Conservation (phyloP, 305 asterid genomes). For the Solanum chacoense region DNA sequence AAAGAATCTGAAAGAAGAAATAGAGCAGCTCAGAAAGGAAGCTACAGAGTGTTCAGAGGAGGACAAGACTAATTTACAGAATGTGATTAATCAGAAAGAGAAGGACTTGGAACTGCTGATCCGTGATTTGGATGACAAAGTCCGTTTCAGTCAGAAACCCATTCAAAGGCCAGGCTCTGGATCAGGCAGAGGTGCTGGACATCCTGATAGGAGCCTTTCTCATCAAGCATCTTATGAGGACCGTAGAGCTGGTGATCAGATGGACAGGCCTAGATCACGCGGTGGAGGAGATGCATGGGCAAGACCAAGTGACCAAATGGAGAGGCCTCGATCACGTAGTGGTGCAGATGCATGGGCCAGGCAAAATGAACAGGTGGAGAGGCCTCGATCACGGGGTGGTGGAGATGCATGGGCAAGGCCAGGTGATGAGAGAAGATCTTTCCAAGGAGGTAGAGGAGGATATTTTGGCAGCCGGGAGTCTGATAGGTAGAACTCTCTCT, state of each 20-base stretch:
- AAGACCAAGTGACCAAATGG: conserved; percentile 10
- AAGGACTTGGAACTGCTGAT: conserved; percentile 52
- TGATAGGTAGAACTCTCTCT: conserved; percentile 48
- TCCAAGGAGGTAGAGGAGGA: conserved; percentile 74
- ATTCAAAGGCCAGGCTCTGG: conserved; percentile 78
- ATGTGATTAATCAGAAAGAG: conserved; percentile 50
- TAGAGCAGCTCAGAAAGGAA: conserved; percentile 53
- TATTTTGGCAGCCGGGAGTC: conserved; percentile 56
- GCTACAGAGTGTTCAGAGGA: conserved; percentile 34
- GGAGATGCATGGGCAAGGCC: conserved; percentile 49
- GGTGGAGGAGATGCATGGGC: conserved; percentile 45
- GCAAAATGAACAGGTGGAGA: conserved; percentile 4
- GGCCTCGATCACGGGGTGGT: conserved; percentile 10
- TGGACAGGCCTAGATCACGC: conserved; percentile 76
- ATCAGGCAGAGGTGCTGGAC: conserved; percentile 39
- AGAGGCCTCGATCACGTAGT: conserved; percentile 9
- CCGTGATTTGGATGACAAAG: conserved; percentile 70
- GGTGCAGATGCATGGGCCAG: conserved; percentile 7
- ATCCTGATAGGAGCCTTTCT: conserved; percentile 47
- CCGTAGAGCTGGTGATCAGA: conserved; percentile 38
- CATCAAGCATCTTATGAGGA: conserved; percentile 38
- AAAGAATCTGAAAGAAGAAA: conserved; percentile 71
- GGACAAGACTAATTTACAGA: conserved; percentile 27
- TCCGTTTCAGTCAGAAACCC: conserved; percentile 62
- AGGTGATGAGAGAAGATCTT: conserved; percentile 58